Evolutionary conservation across 2,329 filamentous ascomycete genomes (phyloP).

Genomic region (Dothistroma septosporum): DNA sequence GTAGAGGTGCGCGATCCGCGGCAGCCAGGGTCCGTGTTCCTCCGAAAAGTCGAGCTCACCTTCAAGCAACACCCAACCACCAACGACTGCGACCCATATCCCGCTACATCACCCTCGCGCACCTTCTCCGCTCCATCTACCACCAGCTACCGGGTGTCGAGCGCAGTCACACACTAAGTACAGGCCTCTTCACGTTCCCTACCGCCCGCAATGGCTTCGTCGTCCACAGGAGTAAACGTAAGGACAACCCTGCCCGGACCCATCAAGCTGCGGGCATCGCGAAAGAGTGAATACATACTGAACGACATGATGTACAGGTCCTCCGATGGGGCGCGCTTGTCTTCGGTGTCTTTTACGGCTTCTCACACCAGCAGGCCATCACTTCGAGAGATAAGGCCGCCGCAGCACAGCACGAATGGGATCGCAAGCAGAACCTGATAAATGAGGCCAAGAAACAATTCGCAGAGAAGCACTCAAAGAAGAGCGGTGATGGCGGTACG

Average conservation of each 20-base stretch:
- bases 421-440: conserved; percentile 89
- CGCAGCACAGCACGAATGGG: conserved; percentile 74
- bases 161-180: background rate
- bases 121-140: background rate
- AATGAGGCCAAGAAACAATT: conserved; percentile 88
- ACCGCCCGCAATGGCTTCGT: conserved; percentile 39
- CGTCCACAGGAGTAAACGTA: conserved; percentile 49
- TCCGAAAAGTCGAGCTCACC: conserved; percentile 4
- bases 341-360: conserved; percentile 89
- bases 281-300: background rate
- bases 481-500: conserved; percentile 33
- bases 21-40: background rate
- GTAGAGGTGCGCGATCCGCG: background rate
- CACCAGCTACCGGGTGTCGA: background rate
- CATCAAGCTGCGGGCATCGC: conserved; percentile 6
- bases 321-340: conserved; percentile 93
- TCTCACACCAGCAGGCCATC: conserved; percentile 86
- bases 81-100: background rate
- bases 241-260: conserved; percentile 30
- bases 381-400: conserved; percentile 65
- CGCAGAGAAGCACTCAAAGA: conserved; percentile 65
- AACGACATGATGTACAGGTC: conserved; percentile 58
- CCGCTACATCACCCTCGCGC: conserved; percentile 3
- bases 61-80: conserved; percentile 9
- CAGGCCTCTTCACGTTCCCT: conserved; percentile 8